Conservation (phyloP, 2,329 filamentous ascomycete genomes). For the Xylaria sp. region DNA sequence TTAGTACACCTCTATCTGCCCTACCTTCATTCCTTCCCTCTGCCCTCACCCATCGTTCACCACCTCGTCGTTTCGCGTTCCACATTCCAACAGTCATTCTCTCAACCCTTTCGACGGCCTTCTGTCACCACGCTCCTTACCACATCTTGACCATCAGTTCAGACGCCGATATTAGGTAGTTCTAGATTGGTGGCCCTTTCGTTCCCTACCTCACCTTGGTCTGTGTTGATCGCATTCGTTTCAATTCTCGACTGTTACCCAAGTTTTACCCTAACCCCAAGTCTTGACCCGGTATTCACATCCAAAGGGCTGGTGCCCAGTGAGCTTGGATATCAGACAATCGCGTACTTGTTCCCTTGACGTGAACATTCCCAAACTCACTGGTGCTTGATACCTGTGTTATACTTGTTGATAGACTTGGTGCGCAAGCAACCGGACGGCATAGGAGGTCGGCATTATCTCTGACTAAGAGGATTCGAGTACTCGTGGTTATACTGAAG, state of each 20-base stretch:
- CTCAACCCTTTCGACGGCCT: constrained; percentile 36
- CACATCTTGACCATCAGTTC: constrained; percentile 38
- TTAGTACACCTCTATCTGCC: constrained; percentile 14
- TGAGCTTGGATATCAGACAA: constrained; percentile 34
- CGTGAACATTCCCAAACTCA: constrained; percentile 13
- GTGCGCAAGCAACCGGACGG: constrained; percentile 23
- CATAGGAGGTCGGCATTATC: constrained; percentile 7
- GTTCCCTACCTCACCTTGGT: constrained; percentile 42
- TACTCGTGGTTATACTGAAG: constrained; percentile 4
- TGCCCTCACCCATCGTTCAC: constrained; percentile 27
- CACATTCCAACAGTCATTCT: constrained; percentile 40
- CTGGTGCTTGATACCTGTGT: constrained; percentile 13
- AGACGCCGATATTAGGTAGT: constrained; percentile 31
- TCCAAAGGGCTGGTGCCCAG: constrained; percentile 35
- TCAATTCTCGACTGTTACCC: constrained; percentile 28
- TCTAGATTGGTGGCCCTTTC: constrained; percentile 44
- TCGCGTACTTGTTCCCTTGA: constrained; percentile 22
- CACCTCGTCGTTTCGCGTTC: constrained; percentile 34
- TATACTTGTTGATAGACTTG: constrained; percentile 1
- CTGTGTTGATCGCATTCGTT: constrained; percentile 51
- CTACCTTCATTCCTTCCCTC: constrained; percentile 23
- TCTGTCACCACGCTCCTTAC: constrained; percentile 48
- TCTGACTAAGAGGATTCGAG: constrained; percentile 1
- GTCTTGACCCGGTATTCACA: constrained; percentile 38
- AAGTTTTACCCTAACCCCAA: constrained; percentile 34